Evolutionary conservation across 495 filamentous ascomycete genomes (phyloP).

Genomic region (Neurospora sp.): DNA sequence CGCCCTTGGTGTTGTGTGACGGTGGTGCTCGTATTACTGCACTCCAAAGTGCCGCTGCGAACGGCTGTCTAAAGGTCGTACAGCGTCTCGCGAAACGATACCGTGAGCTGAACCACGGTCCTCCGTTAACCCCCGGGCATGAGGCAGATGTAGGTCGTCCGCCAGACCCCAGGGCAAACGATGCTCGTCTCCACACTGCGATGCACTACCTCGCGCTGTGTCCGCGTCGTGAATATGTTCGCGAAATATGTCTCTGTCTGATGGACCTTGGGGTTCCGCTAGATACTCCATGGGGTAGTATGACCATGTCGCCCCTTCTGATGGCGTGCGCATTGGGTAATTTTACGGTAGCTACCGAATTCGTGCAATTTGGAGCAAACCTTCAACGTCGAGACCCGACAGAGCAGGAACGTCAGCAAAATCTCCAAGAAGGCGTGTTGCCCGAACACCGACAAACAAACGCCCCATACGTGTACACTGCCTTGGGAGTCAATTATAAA

Average conservation of each 20-base stretch:
- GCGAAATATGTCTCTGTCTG: not conserved
- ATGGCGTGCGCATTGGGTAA: not conserved
- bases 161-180: not conserved
- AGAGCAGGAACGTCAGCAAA: not conserved
- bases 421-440: not conserved
- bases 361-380: not conserved
- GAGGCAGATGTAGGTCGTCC: not conserved
- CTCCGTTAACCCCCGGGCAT: not conserved
- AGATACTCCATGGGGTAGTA: not conserved
- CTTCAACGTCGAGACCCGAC: not conserved
- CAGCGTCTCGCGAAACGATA: not conserved
- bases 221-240: not conserved
- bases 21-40: not conserved
- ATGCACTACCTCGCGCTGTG: conserved; percentile 4
- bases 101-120: not conserved
- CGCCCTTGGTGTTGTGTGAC: not conserved
- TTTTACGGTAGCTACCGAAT: not conserved
- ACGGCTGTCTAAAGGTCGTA: conserved; percentile 2
- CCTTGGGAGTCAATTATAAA: not conserved
- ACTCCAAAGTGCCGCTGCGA: conserved; percentile 1
- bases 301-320: not conserved
- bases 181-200: not conserved
- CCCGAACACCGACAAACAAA: not conserved
- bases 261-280: not conserved
- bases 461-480: not conserved